Evolutionary conservation across 2,329 filamentous ascomycete genomes (phyloP).

Genomic region (Rutstroemia sp.): DNA sequence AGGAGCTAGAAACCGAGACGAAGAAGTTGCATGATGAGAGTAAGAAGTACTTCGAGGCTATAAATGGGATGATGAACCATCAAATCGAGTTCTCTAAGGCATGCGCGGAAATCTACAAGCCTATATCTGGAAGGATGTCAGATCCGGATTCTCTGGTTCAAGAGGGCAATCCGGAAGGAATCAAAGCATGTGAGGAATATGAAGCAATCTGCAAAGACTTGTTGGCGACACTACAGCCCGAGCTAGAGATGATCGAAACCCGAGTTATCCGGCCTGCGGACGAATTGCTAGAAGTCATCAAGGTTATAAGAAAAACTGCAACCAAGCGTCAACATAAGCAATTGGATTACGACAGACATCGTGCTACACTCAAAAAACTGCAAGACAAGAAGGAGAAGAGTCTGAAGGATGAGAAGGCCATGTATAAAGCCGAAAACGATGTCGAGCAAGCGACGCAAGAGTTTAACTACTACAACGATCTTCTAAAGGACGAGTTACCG

Average conservation of each 20-base stretch:
- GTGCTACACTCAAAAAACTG: constrained; percentile 78
- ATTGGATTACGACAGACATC: constrained; percentile 88
- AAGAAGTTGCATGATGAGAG: constrained; percentile 97
- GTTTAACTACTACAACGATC: constrained; percentile 95
- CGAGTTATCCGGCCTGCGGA: constrained; percentile 88
- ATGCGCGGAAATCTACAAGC: constrained; percentile 95
- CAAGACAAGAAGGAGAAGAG: constrained; percentile 97
- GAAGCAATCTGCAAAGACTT: constrained; percentile 84
- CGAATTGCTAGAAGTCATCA: constrained; percentile 90
- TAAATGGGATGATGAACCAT: constrained; percentile 95
- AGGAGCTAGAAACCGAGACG: constrained; percentile 90
- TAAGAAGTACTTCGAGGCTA: constrained; percentile 94
- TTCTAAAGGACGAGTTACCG: constrained; percentile 92
- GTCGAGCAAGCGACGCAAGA: constrained; percentile 89
- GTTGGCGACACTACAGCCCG: constrained; percentile 78
- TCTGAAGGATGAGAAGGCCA: constrained; percentile 92
- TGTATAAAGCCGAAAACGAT: constrained; percentile 92
- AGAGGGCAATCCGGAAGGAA: constrained; percentile 87
- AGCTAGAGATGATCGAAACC: constrained; percentile 95
- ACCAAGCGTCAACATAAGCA: constrained; percentile 95
- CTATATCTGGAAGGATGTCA: constrained; percentile 91
- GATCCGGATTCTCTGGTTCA: constrained; percentile 77
- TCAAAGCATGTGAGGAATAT: constrained; percentile 93
- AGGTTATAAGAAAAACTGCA: constrained; percentile 83
- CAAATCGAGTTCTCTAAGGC: constrained; percentile 98